Base-by-base conservation (phyloP, 495 filamentous ascomycete genomes). In the Neurospora hispaniola region DNA sequence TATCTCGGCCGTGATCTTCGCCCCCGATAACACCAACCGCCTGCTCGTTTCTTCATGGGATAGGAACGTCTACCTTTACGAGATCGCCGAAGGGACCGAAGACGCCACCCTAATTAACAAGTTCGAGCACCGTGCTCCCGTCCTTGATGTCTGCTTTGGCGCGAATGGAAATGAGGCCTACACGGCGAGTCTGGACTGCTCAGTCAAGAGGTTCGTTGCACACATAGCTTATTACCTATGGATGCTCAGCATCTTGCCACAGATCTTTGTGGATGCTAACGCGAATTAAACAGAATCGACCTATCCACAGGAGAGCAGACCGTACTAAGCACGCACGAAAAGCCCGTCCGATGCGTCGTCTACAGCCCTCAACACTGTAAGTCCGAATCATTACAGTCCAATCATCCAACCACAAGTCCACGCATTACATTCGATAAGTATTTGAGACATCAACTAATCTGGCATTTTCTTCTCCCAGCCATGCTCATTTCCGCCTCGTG, bases 31-130 rank as follows among this genome's bases (percentile, higher is more conserved):
- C 35, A 85, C 90, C 14, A 90, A 88, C 66, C 88, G 88, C 70
- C 86, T 99, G 41, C 88, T 97, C 40, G 94, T 94, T 77, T 92
- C 95, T 11, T 99, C 95, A 71, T 99, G 96, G 96, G 96, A 98
- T 81, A 93, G 89, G 81, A 87, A 92, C 80, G 89, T 96, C 35
- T 97, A 97, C 81, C 88, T 97, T 54, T 99, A 99, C 85, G 91
- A 97, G 77, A 86, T 86, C 20, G 73, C 75, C 72, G 73, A 74
- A 42, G 85, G 87, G 74, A 84, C 86, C 62, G 89, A 90, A 46
- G 87, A 89, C 73, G 89, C 87, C 11, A 79, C 74, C 16, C 86
- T 96, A 27, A 78, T 94, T 31, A 84, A 88, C 71, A 93, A 89
- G 75, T 93, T 91, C 79, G 89, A 92, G 81, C 91, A 96, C 80